Percentiles rank a stretch among this genome's conserved stretches.
These are phyloP conservation scores for Ophiostoma angusticollis DNA, from an alignment of 2,329 filamentous ascomycete species.

Conservation along the genomic window DNA sequence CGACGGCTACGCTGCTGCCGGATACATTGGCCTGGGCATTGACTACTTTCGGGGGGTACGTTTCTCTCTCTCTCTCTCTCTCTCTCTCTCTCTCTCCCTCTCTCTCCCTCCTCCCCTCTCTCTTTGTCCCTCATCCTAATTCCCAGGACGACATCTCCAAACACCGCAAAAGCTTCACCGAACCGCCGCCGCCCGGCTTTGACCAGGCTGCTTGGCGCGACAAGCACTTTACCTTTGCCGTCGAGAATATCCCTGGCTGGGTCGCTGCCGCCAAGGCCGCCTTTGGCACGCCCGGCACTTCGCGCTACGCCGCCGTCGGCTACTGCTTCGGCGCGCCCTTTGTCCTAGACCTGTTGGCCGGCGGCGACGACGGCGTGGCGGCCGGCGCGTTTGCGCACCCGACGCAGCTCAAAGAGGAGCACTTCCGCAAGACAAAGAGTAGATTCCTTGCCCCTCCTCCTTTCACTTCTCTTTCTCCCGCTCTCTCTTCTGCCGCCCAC, in stretches of 20 bases:
- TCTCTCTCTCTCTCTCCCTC: not conserved
- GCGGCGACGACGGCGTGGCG: conserved; percentile 20
- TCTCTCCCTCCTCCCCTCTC: not conserved
- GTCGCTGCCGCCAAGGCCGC: conserved; percentile 23
- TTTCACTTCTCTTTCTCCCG: not conserved
- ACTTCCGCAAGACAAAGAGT: conserved; percentile 28
- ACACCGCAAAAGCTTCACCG: conserved; percentile 12
- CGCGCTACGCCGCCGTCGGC: conserved; percentile 29
- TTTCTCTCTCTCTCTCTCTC: not conserved
- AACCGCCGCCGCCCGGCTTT: conserved; percentile 26
- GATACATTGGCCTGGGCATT: conserved; percentile 13
- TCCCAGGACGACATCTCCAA: conserved; percentile 22
- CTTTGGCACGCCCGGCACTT: conserved; percentile 22
- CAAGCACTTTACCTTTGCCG: conserved; percentile 31
- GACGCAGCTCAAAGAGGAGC: conserved; percentile 33
- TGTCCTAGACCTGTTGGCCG: conserved; percentile 28
- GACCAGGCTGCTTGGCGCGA: conserved; percentile 35
- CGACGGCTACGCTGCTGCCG: conserved; percentile 14
- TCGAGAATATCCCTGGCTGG: conserved; percentile 32
- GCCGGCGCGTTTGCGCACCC: conserved; percentile 40
- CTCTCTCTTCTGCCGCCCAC: too few relatives aligned
- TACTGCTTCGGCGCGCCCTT: conserved; percentile 32
- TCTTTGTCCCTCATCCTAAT: not conserved
- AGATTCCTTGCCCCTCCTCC: conserved; percentile 3
- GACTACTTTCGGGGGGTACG: conserved; percentile 14